Evolutionary conservation across 2,329 filamentous ascomycete genomes (phyloP), one percentile per base, ranked within the genome.

Genomic region (Calycina herbarum): DNA sequence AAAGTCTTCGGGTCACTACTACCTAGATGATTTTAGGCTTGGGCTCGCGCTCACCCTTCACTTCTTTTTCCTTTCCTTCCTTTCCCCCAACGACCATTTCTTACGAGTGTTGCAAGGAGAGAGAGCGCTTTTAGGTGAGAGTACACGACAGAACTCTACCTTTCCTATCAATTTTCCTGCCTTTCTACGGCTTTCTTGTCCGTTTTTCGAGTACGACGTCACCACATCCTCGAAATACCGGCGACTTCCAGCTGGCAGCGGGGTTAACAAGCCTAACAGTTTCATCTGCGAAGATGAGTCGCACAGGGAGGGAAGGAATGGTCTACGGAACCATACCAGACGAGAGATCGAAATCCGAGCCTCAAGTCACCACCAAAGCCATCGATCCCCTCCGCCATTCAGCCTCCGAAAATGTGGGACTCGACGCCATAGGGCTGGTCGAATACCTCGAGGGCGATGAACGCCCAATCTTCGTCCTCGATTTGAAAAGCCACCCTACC

Each of bases 391-490:
- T 24, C 24, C 20, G 24, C 11, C 20, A 24, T 11, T 24, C 48
- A 13, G 3, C 48, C 11, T 54, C 48, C n/a, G 20, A 20, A 54
- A 54, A 27, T 54, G n/a, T 24, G n/a, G 31, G 66, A 58, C 20
- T 65, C 67, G 13, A 33, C 24, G 38, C 42, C 11, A 48, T 72
- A 27, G 70, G 67, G 42, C 40, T 71, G 35, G 48, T 70, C 20
- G 71, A 73, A 42, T 63, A 70, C 5, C 65, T 73, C 56, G 70
- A 70, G 11, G 63, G 66, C 15, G 70, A 72, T 58, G 70, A 72
- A 24, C 65, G 68, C 40, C 68, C 71, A 0, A 62, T 68, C 7
- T 70, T 73, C 35, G 63, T 73, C 17, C 64, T 71, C 51, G 71
- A 73, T 42, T 60, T 72, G 29, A 60, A 57, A 33, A 35, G 29